Evolutionary conservation across 2,329 filamentous ascomycete genomes (phyloP).

Genomic region (Fusarium sublunatum): DNA sequence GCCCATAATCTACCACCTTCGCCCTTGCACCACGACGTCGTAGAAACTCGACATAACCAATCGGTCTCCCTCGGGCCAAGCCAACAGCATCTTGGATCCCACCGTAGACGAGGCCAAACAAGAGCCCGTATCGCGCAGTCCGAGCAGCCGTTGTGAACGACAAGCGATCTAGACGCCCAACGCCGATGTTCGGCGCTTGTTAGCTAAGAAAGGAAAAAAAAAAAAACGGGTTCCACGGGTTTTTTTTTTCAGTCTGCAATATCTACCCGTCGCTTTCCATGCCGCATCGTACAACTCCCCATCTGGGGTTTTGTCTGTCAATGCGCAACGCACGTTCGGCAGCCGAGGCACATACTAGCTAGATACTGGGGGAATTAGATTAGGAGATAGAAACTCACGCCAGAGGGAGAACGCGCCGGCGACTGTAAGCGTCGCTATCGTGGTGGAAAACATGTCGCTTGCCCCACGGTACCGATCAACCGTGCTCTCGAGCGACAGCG

Average conservation of each 20-base stretch:
- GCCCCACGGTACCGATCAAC: conserved; percentile 78
- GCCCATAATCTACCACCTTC: conserved; percentile 18
- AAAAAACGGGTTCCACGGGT: conserved; percentile 18
- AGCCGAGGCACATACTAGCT: conserved; percentile 10
- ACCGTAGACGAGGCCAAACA: conserved; percentile 83
- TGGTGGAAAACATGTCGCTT: conserved; percentile 83
- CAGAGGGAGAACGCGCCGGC: conserved; percentile 88
- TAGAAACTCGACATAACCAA: conserved; percentile 79
- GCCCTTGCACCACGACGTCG: conserved; percentile 54
- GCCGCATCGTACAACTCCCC: conserved; percentile 30
- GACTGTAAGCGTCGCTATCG: conserved; percentile 83
- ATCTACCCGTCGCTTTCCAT: conserved; percentile 46
- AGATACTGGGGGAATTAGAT: neutral
- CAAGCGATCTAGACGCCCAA: conserved; percentile 72
- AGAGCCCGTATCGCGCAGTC: conserved; percentile 82
- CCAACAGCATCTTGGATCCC: conserved; percentile 81
- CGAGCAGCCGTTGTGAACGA: conserved; percentile 79
- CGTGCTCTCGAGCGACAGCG: conserved; percentile 85
- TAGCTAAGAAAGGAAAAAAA: conserved; percentile 36
- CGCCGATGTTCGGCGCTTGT: conserved; percentile 48
- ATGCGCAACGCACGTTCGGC: conserved; percentile 3
- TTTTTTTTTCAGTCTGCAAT: conserved; percentile 27
- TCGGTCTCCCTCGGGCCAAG: conserved; percentile 74
- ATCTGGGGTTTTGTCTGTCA: conserved; percentile 35
- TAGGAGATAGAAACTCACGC: conserved; percentile 66